These are phyloP conservation scores for Microbotryomycetes sp. DNA, from an alignment of 1,284 basidiomycete species.

Conservation along the genomic window DNA sequence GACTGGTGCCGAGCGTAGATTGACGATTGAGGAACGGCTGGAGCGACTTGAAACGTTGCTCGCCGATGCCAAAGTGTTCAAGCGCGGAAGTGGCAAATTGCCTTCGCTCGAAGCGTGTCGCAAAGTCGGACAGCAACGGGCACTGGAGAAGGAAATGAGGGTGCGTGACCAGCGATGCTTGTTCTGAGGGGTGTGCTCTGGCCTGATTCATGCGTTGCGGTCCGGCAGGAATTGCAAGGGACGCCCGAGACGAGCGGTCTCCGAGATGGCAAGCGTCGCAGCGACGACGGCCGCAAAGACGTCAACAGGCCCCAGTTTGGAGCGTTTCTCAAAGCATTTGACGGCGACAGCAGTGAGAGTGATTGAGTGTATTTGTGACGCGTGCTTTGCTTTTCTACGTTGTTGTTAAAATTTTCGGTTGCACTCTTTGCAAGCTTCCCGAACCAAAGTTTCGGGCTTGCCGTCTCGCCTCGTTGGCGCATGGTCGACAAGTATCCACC, in stretches of 20 bases:
- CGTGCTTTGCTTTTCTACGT: too few relatives aligned
- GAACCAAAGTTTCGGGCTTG: too few relatives aligned
- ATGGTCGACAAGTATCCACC: too few relatives aligned
- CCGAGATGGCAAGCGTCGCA: constrained; percentile 13
- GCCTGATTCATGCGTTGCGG: not conserved
- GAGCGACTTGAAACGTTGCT: constrained; percentile 6
- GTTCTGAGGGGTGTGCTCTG: not conserved
- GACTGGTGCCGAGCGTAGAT: constrained; percentile 15
- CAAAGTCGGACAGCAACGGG: constrained; percentile 8
- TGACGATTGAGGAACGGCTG: not conserved
- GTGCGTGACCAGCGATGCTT: not conserved
- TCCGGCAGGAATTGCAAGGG: constrained; percentile 10
- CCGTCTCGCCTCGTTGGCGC: too few relatives aligned
- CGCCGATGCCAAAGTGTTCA: not conserved
- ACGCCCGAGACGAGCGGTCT: constrained; percentile 3
- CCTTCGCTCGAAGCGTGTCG: not conserved
- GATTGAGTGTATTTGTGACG: too few relatives aligned
- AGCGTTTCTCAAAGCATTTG: constrained; percentile 11
- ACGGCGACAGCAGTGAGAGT: constrained; percentile 6
- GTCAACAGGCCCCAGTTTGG: constrained; percentile 2
- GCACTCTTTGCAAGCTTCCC: too few relatives aligned
- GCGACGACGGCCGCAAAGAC: not conserved
- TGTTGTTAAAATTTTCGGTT: too few relatives aligned
- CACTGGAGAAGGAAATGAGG: not conserved
- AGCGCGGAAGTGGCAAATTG: not conserved